Base-by-base conservation (phyloP, 805 yeast species). In the Debaryomyces tyrocola region DNA sequence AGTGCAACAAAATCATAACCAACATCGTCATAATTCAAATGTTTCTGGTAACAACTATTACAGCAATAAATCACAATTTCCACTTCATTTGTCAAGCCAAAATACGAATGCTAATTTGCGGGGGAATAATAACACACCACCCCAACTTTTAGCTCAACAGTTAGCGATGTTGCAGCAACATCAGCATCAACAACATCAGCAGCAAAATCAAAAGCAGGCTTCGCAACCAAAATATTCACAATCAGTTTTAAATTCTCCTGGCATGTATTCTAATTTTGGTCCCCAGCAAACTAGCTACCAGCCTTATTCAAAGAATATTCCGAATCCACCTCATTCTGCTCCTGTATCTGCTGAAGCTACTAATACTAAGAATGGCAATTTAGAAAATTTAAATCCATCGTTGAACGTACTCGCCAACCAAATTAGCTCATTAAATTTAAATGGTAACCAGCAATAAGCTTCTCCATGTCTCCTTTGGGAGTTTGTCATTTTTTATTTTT, bases 351-450 rank as follows among this genome's bases (percentile, higher is more conserved):
- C 43, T 49, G 50, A 39, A 18, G 45, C 42, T 17, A 50, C 41
- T 47, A 46, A 38, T 31, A 36, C 42, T 45, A 45, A 20, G 40
- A 33, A 37, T 20, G 31, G 33, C 38, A 53, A 51, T 27, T 38
- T 40, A 6, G 49, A 41, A 33, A 45, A 35, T 28, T 37, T 42
- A 15, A 51, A 49, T 35, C 48, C 50, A 10, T 44, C 52, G 11
- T 49, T 47, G 27, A 50, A 49, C 49, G 52, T 54, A 43, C 58
- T 67, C 40, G 56, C 66, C 33, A 61, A 54, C 46, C 73, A 68
- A 43, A 61, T 70, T 48, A 66, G 65, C 50, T 60, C 72, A 11
- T 59, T 66, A 50, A 69, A 59, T 49, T 67, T 67, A 47, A 63
- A 64, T 47, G 33, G 20, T 29, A 31, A 39, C 14, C 42, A 18